Evolutionary conservation across 2,329 filamentous ascomycete species (phyloP), one percentile per base, ranked within the genome.

Genomic region (Paecilomyces formosus): DNA sequence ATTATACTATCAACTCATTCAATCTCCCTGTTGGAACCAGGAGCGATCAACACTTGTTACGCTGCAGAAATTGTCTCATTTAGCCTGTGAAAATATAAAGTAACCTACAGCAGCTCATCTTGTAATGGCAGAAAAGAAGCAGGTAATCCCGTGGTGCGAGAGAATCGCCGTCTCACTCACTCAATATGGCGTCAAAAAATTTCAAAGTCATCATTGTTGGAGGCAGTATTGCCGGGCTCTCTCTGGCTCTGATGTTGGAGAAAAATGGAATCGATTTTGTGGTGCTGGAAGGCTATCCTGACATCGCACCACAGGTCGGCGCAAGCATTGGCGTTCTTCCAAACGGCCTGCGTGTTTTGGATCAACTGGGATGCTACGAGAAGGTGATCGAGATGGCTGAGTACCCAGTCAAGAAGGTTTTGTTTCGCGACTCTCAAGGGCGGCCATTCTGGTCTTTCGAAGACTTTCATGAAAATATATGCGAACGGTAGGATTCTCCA

Each of bases 291-390:
- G 65, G 67, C 0, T 68, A 76, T 53, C 30, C 60, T 0, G 66
- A 74, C 0, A 75, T 83, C 22, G 74, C 75, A 1, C 79, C 80
- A 0, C 68, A 76, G 24, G 68, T 76, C 0, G 81, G 81, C 1
- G 79, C 79, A 0, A 76, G 73, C 11, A 81, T 84, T 39, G 79
- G 73, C 2, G 61, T 82, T 0, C 61, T 74, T 0, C 69, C 80
- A 0, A 74, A 77, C n/a, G 78, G 78, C 0, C 59, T 70, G 2
- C 70, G 78, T 0, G 76, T 83, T 8, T 64, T 82, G 0, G 80
- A 82, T 55, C 81, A 84, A 64, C 62, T 83, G 0, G 80, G 78
- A 0, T 65, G 71, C 31, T 75, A 61, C 18, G 68, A 74, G 6
- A 52, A 62, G 8, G 63, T 71, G 51, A 6, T 60, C 6, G 28